Evolutionary conservation across 225 moss, liverwort and hornwort species (phyloP), one percentile per base, ranked within the genome.

Genomic region (Thuidium tamariscinum): DNA sequence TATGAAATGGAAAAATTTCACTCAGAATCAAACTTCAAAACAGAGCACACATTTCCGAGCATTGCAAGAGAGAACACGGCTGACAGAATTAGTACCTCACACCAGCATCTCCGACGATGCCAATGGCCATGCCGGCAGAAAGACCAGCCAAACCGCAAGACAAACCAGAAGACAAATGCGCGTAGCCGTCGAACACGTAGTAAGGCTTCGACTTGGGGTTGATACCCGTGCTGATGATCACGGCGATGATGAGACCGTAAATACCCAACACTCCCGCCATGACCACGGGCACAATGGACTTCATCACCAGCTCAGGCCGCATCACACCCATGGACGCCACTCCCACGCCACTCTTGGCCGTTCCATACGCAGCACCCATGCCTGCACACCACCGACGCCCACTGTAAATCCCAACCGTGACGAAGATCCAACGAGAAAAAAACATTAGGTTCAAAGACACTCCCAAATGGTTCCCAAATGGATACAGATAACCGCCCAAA

Each of bases 101-200:
- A 67, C 95, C 95, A 5, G 95, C 96, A 66, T 96, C 95, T 55
- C 94, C 96, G 2, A 96, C 95, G 80, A 96, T 95, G 52, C 96
- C 95, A 46, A 96, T 96, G 61, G 96, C 95, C 96, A 96, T 96
- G 71, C 96, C 96, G 46, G 95, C 96, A 2, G 95, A 95, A 9
- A 96, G 85, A 44, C 96, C 95, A 3, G 96, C 95, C 84, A 92
- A 60, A 5, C 90, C 90, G 80, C 90, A 92, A 54, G 90, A 90
- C 85, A 90, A 68, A 23, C 92, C 92, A 5, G 92, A 92, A 5
- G 92, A 89, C 77, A 92, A 80, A 48, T 92, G 92, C 25, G 90
- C 89, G 37, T 89, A 92, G 57, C 90, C 92, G 62, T 90, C 89
- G 48, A 90, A 93, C 63, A 91, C 88, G 19, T 87, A 90, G 89